Evolutionary conservation across 768 basidiomycete genomes (phyloP), one percentile per base, ranked within the genome.

Genomic region (Termitomyces sp.): DNA sequence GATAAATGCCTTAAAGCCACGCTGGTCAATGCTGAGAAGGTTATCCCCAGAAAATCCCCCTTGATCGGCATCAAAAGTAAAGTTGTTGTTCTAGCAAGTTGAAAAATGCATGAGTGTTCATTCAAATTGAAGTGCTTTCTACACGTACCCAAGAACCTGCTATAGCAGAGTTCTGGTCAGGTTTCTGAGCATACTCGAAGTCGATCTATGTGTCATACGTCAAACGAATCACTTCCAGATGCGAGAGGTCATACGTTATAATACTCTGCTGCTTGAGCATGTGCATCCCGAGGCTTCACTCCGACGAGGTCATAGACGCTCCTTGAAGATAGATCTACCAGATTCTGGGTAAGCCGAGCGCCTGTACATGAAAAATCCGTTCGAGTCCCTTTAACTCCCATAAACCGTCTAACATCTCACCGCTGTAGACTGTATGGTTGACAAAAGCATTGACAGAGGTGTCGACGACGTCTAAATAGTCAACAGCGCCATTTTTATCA

Each of bases 21-120:
- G 79, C 60, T 79, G 84, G 63, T 89, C 87, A 50, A 84, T 76
- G 13, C 74, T 78, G 63, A 89, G 71, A 34, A 73, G 67, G 60
- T 86, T 84, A 22, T 73, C 73, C 30, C 76, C 74, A 0, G 85
- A 83, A 65, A 85, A 88, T 1, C 85, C 87, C 44, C 84, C 85
- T 61, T 73, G 71, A 65, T 76, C 76, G 0, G 73, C 66, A 45
- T 79, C 72, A 64, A 75, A 78, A 34, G 88, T 88, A 63, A 81
- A 84, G 65, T 88, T 88, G 64, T 86, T 84, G 52, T 79, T 81
- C 85, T 86, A 46, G 24, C 4, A 6, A 52, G 16, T 27, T 5
- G 15, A 24, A 11, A n/a, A 16, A 16, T 9, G 27, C 16, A 20
- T 52, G 16, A 0, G 36, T 39, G 15, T 27, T 27, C 22, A 52